Percentiles rank a stretch among this genome's conserved stretches.
These are phyloP conservation scores for Mrakia hoshinonis DNA, from an alignment of 768 basidiomycete species.

Conservation along the genomic window DNA sequence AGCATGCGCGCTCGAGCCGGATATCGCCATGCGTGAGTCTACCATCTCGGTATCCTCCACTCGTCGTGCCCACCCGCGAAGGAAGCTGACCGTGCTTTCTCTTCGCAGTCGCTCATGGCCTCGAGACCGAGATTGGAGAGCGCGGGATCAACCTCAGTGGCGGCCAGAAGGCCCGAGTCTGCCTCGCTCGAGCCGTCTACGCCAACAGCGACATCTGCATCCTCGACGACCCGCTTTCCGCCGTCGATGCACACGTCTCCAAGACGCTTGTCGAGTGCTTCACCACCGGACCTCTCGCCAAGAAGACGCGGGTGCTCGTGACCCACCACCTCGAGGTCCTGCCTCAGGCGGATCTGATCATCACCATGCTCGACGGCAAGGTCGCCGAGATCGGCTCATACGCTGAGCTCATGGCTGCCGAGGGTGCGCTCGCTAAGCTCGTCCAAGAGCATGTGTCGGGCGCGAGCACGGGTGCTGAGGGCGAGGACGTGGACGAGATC, in stretches of 20 bases:
- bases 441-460: conserved; percentile 62
- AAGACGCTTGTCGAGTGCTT: conserved; percentile 59
- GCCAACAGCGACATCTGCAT: conserved; percentile 34
- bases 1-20: conserved; percentile 33
- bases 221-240: conserved; percentile 44
- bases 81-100: not conserved
- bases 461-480: conserved; percentile 44
- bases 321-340: conserved; percentile 38
- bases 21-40: conserved; percentile 14
- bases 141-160: conserved; percentile 46
- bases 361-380: conserved; percentile 33
- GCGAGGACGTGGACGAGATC: conserved; percentile 42
- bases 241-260: conserved; percentile 69
- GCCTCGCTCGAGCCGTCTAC: conserved; percentile 36
- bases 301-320: conserved; percentile 55
- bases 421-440: conserved; percentile 64
- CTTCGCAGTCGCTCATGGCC: conserved; percentile 16
- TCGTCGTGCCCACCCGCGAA: too few species aligned
- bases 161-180: conserved; percentile 34
- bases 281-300: conserved; percentile 46
- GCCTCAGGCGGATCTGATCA: conserved; percentile 36
- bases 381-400: conserved; percentile 26
- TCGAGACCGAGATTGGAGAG: conserved; percentile 30
- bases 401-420: conserved; percentile 37
- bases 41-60: not conserved